Percentiles rank a stretch among this genome's conserved stretches.
Conservation (phyloP, 805 yeast species). For the Cephaloascus albidus region DNA sequence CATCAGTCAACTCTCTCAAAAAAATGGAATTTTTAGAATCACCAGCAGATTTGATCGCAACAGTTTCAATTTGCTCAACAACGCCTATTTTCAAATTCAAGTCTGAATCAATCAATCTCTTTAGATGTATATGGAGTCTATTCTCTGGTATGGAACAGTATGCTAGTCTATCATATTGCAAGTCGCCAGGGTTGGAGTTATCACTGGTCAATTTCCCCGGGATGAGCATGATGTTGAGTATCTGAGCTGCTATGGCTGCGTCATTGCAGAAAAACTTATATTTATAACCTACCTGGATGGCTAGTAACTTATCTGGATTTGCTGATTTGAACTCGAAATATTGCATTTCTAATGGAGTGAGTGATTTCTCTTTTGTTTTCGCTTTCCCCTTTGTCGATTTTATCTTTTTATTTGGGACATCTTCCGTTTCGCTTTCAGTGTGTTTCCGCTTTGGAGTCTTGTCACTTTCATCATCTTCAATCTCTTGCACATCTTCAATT, state of each 20-base stretch:
- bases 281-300: slow-evolving; percentile 88
- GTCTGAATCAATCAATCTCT: too few species aligned
- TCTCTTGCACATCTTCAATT: too few species aligned
- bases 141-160: slow-evolving; percentile 81
- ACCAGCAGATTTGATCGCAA: slow-evolving; percentile 53
- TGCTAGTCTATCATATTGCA: slow-evolving; percentile 51
- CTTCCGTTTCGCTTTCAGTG: background rate
- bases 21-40: slow-evolving; percentile 51
- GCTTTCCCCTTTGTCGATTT: slow-evolving; percentile 2
- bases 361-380: slow-evolving; percentile 9
- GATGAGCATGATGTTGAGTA: slow-evolving; percentile 61
- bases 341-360: slow-evolving; percentile 80
- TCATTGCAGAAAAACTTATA: slow-evolving; percentile 82
- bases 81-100: slow-evolving; percentile 74
- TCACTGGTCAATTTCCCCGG: slow-evolving; percentile 58
- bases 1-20: slow-evolving; percentile 56
- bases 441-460: slow-evolving; percentile 1
- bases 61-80: slow-evolving; percentile 77
- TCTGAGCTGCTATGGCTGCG: slow-evolving; percentile 59
- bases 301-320: slow-evolving; percentile 60
- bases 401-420: background rate
- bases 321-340: slow-evolving; percentile 52
- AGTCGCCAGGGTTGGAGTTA: slow-evolving; percentile 39
- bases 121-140: slow-evolving; percentile 66
- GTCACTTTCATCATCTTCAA: too few species aligned